phyloP scores from a whole-genome alignment of 1,139 yeast genomes.

The Taphrina communis region DNA sequence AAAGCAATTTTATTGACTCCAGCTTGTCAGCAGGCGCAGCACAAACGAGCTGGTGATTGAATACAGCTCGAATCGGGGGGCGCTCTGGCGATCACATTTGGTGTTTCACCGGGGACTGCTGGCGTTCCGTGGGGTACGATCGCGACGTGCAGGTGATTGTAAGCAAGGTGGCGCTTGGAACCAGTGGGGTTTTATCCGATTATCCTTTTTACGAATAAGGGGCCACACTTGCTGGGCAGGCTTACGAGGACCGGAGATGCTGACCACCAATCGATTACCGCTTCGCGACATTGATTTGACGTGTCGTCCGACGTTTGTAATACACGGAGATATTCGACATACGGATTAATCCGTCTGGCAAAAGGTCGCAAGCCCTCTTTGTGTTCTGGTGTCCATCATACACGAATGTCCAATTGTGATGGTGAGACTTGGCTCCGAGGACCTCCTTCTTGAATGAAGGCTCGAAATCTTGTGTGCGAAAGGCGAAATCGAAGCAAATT shows the following conservation, averaged over 20 bases:
- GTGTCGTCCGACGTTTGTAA: not conserved
- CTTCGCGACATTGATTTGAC: not conserved
- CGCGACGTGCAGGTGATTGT: not conserved
- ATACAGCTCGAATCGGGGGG: not conserved
- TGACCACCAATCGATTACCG: not conserved
- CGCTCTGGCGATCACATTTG: not conserved
- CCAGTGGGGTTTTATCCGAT: conserved; percentile 17
- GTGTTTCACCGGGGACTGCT: not conserved
- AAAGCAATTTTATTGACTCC: no score
- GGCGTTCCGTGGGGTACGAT: conserved; percentile 10
- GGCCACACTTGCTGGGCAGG: no score
- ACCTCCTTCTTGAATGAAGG: no score
- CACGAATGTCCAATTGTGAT: no score
- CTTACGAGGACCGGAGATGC: not conserved
- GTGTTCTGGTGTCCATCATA: no score
- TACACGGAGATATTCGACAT: not conserved
- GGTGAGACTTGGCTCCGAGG: no score
- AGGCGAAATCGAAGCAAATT: no score
- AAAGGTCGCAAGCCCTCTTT: no score
- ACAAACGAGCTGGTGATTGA: not conserved
- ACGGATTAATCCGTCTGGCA: no score
- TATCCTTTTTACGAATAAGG: not conserved
- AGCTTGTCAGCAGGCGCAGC: no score
- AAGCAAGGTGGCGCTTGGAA: not conserved
- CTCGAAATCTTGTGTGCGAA: no score